phyloP scores from a whole-genome alignment of 2,329 filamentous ascomycete genomes.

The Penicillium palitans region DNA sequence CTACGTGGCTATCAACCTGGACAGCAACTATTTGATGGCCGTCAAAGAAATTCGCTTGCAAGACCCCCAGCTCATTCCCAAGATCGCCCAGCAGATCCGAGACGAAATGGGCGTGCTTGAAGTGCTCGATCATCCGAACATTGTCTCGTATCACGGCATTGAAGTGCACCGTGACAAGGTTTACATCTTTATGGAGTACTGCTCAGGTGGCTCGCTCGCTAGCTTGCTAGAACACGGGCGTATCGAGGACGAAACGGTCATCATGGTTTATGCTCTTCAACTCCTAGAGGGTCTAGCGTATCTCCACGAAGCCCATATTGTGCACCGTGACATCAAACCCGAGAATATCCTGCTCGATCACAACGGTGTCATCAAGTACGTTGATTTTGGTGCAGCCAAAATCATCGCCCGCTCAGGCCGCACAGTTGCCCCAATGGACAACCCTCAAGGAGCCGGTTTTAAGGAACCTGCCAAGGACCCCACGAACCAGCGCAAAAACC shows the following conservation, averaged over 20 bases:
- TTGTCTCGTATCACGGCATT: slow-evolving; percentile 96
- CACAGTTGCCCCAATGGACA: slow-evolving; percentile 69
- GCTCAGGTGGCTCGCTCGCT: slow-evolving; percentile 89
- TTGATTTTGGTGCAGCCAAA: slow-evolving; percentile 97
- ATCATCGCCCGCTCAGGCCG: slow-evolving; percentile 92
- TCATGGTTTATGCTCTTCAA: slow-evolving; percentile 94
- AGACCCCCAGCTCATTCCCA: slow-evolving; percentile 92
- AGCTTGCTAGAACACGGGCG: slow-evolving; percentile 89
- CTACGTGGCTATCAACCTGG: slow-evolving; percentile 94
- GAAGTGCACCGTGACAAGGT: slow-evolving; percentile 98
- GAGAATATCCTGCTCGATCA: slow-evolving; percentile 97
- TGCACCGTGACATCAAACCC: slow-evolving; percentile 96
- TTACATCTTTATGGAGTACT: slow-evolving; percentile 99
- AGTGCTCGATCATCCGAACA: slow-evolving; percentile 93
- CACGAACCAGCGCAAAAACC: slow-evolving; percentile 52
- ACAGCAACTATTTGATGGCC: slow-evolving; percentile 94
- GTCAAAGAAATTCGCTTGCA: slow-evolving; percentile 98
- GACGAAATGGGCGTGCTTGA: slow-evolving; percentile 98
- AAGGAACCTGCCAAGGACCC: slow-evolving; percentile 37
- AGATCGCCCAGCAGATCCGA: slow-evolving; percentile 87
- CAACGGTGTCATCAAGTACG: slow-evolving; percentile 98
- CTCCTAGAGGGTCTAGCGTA: slow-evolving; percentile 92
- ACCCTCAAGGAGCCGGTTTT: slow-evolving; percentile 50
- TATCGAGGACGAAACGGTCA: slow-evolving; percentile 96
- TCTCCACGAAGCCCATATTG: slow-evolving; percentile 85